These are phyloP conservation scores for Mallotus repandus DNA, from an alignment of 441 rosid genomes.

Conservation along the genomic window DNA sequence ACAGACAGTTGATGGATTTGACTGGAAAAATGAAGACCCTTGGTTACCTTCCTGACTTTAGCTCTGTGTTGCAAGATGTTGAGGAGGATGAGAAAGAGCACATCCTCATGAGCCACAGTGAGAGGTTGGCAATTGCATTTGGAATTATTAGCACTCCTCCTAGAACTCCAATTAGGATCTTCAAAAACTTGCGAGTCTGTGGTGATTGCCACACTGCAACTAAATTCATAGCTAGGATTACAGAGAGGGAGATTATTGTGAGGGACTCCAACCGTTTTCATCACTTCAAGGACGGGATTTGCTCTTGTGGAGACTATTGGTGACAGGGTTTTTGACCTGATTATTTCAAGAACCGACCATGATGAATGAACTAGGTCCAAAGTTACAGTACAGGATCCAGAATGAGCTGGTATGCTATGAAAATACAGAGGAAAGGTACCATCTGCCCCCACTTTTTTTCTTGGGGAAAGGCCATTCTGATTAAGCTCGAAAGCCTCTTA, in stretches of 20 bases:
- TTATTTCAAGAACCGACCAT: not conserved
- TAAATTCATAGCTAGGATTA: constrained; percentile 26
- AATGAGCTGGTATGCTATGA: no score
- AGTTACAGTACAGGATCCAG: not conserved
- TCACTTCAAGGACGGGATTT: constrained; percentile 31
- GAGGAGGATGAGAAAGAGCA: constrained; percentile 83
- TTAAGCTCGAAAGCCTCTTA: no score
- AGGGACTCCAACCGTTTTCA: constrained; percentile 40
- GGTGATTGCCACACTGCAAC: constrained; percentile 37
- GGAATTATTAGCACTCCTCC: constrained; percentile 32
- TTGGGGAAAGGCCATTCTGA: no score
- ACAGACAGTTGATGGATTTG: constrained; percentile 44
- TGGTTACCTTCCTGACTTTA: constrained; percentile 65
- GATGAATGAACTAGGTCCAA: not conserved
- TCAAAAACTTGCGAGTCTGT: constrained; percentile 35
- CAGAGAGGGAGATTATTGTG: constrained; percentile 30
- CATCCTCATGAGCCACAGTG: constrained; percentile 64
- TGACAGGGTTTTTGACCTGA: constrained; percentile 5
- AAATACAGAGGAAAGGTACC: no score
- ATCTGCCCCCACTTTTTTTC: no score
- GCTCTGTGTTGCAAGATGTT: constrained; percentile 70
- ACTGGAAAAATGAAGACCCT: constrained; percentile 48
- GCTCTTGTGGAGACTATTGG: constrained; percentile 40
- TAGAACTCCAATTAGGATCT: constrained; percentile 26
- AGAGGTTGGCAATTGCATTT: constrained; percentile 35